Evolutionary conservation across 495 filamentous ascomycete species (phyloP).

Genomic region (Tuber borchii): DNA sequence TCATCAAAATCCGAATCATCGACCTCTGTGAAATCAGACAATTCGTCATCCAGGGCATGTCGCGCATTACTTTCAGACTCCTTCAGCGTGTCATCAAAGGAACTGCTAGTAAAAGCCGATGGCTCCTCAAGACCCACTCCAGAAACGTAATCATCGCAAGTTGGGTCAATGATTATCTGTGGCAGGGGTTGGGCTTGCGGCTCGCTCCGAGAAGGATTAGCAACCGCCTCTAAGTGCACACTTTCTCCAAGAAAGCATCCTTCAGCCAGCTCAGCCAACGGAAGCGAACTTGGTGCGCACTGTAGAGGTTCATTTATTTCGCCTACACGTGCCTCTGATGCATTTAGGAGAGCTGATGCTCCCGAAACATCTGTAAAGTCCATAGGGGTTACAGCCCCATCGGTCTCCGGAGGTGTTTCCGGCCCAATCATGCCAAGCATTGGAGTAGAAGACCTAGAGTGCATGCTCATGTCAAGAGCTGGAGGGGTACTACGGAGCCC

Average conservation of each 20-base stretch:
- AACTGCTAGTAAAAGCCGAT: neutral
- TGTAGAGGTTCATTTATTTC: neutral
- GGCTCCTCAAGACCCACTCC: neutral
- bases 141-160: neutral
- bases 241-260: neutral
- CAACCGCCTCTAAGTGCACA: neutral
- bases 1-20: conserved; percentile 13
- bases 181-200: neutral
- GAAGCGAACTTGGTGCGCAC: neutral
- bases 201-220: neutral
- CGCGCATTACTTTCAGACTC: neutral
- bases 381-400: conserved; percentile 16
- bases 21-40: neutral
- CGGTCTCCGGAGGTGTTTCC: conserved; percentile 21
- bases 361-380: neutral
- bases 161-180: neutral
- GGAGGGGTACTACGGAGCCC: conserved; percentile 10
- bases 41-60: conserved; percentile 4
- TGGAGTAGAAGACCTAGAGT: neutral
- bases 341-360: neutral
- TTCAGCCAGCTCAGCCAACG: neutral
- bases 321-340: neutral
- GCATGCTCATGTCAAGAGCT: neutral
- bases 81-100: neutral
- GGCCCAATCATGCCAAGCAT: neutral